Evolutionary conservation across 2,329 filamentous ascomycete genomes (phyloP), one percentile per base, ranked within the genome.

Genomic region (Zymoseptoria passerinii): DNA sequence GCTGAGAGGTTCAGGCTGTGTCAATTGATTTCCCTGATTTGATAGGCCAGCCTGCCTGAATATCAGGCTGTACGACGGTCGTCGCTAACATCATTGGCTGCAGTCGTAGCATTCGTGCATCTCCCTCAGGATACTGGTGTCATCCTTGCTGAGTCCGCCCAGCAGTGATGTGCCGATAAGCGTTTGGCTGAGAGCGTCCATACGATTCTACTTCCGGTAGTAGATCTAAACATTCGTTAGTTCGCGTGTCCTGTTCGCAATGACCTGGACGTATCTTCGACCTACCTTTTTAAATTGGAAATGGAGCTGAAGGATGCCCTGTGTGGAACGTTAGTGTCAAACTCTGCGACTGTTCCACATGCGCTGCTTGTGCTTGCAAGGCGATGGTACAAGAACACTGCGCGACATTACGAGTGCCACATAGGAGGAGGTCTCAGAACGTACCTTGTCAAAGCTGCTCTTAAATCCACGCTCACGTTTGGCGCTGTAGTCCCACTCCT

Each of bases 401-500:
- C 13, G 35, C 35, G 13, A 44, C 35, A 44, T 44, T 44, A 16
- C 13, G 6, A 44, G 13, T 40, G 48, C 51, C 35, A 27, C n/a
- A 48, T 40, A 50, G 58, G 27, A 58, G 35, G 23, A 48, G 44
- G 23, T 19, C 53, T 44, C 51, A 29, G 54, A 27, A 76, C 83
- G 64, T 83, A 94, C 90, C 86, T 96, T 96, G 76, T 99, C 94
- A 74, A 97, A 99, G 63, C 89, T 95, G 75, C 92, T 96, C 73
- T 84, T 92, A 76, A 97, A 99, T 1, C 94, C 95, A 60, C 94
- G 83, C 68, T 99, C 94, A 67, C 87, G 84, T 76, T 96, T 97
- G 2, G 92, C 90, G 72, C 90, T 96, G 72, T 96, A 99, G 74
- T 99, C 94, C 94, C 94, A 99, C 75, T 99, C 94, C 64, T 94